Evolutionary conservation across 306 rosid genomes (phyloP).

Genomic region (Quercus aquifolioides): DNA sequence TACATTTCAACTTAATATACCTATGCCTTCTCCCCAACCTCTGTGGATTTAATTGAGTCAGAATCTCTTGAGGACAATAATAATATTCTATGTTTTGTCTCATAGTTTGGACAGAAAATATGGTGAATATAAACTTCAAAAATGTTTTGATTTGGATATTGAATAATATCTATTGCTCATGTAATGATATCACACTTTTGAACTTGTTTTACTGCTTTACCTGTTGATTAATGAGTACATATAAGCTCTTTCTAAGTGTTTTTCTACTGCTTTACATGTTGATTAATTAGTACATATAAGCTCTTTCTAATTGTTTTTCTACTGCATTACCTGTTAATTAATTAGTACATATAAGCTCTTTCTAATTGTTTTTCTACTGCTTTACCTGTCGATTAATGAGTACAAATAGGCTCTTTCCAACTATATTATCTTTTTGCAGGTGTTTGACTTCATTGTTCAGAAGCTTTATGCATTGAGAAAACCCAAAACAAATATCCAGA

Average conservation of each 20-base stretch:
- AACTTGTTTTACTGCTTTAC: not conserved
- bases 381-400: not conserved
- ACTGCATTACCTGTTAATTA: not conserved
- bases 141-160: not conserved
- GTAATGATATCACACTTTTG: not conserved
- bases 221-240: not conserved
- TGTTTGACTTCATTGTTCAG: conserved; percentile 92
- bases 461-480: conserved; percentile 92
- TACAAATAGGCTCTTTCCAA: not conserved
- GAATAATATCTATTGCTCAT: not conserved
- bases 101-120: not conserved
- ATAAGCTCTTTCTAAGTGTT: not conserved
- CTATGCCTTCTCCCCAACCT: not conserved
- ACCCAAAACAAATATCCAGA: conserved; percentile 97
- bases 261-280: too few relatives aligned
- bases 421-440: conserved; percentile 50
- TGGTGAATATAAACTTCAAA: not conserved
- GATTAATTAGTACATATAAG: too few relatives aligned
- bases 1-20: not conserved
- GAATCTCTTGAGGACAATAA: not conserved
- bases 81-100: not conserved
- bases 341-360: not conserved
- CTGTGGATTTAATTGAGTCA: not conserved
- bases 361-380: conserved; percentile 7
- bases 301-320: not conserved